Evolutionary conservation across 257 asterid genomes (phyloP), one percentile per base, ranked within the genome.

Genomic region (Oldenlandia corymbosa): DNA sequence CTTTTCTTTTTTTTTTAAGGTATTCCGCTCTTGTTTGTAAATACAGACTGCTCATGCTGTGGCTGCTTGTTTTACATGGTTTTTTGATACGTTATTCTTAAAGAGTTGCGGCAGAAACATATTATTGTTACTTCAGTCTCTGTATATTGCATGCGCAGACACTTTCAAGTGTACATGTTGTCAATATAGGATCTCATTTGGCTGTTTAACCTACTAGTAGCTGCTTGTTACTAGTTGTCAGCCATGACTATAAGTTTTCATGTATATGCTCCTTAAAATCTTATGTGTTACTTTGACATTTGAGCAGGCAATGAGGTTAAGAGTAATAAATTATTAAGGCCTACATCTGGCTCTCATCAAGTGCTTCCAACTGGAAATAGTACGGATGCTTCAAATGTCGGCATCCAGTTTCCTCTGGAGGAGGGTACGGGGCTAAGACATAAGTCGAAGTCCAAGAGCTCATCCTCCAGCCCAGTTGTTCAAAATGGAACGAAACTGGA

Each of bases 261-360:
- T 39, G 66, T 27, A 54, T 54, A 28, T 54, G 41, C 60, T 79
- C 39, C 41, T 8, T 64, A 68, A 74, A 66, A 75, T 77, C 26
- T 32, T 27, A 28, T 56, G 45, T 59, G 5, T 17, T 31, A 53
- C 17, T 31, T 59, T 70, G 5, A 54, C 60, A 41, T 68, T 58
- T 71, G 62, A 62, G 21, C 73, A 80, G 83, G 70, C 64, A 73
- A 70, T 28, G 84, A 70, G 49, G 57, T 46, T 60, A 70, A 55
- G 56, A 72, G 71, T 31, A 65, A 52, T 73, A 70, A 69, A 28
- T 42, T 60, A 64, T 70, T 73, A 37, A 68, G 73, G 60, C 70
- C 76, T 34, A 57, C 66, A 65, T 34, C 76, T 64, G 62, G 67
- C 66, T 58, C 80, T 56, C 68, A 20, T 67, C 79, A 74, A 62